A percentile compares a stretch with the other conserved stretches of the same genome.
Evolutionary conservation across 108 stramenopile species (phyloP).

Genomic region (Mediolabrus comicus): DNA sequence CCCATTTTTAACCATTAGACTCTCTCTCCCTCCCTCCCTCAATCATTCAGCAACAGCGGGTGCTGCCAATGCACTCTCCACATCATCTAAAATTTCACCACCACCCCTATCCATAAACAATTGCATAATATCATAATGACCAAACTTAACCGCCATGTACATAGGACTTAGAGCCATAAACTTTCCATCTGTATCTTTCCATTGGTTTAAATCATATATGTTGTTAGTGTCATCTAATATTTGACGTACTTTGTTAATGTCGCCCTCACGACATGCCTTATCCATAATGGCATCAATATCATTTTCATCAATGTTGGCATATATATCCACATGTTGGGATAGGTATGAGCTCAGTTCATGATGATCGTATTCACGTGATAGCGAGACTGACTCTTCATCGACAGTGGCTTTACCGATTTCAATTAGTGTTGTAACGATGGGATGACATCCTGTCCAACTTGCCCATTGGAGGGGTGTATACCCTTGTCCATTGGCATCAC

Average conservation of each 20-base stretch:
- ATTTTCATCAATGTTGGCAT: conserved; percentile 26
- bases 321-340: conserved; percentile 40
- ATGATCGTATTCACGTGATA: conserved; percentile 51
- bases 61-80: not conserved
- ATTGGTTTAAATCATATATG: conserved; percentile 52
- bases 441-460: conserved; percentile 21
- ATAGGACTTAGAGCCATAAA: conserved; percentile 40
- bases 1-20: no score
- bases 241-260: conserved; percentile 37
- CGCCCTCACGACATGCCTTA: conserved; percentile 59
- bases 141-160: conserved; percentile 56
- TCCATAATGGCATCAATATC: conserved; percentile 60
- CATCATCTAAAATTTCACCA: not conserved
- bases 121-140: conserved; percentile 52
- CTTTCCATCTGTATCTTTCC: conserved; percentile 47
- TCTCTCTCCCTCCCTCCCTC: no score
- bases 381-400: conserved; percentile 43
- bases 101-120: conserved; percentile 26
- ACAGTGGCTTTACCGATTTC: conserved; percentile 19
- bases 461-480: conserved; percentile 36
- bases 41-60: no score
- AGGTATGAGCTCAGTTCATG: conserved; percentile 29
- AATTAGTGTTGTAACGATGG: conserved; percentile 5
- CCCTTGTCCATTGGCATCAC: conserved; percentile 15
- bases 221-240: conserved; percentile 32